phyloP scores from a whole-genome alignment of 805 yeast species.

The Limtongozyma cylindracea region DNA sequence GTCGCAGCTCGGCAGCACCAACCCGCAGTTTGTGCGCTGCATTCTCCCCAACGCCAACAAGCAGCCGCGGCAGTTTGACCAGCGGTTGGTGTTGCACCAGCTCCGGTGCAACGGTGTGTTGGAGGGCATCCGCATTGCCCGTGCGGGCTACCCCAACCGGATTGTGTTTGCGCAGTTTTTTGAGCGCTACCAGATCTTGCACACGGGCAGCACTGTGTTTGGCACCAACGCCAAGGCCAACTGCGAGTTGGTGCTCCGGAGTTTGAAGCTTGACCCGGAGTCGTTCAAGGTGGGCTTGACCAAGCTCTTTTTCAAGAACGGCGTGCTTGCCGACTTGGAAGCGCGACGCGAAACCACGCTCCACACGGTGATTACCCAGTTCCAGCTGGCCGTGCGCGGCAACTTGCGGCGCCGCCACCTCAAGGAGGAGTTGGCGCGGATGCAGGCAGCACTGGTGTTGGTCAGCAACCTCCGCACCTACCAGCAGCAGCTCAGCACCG shows the following conservation, averaged over 20 bases:
- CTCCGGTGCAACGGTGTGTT: slow-evolving; percentile 90
- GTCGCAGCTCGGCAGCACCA: slow-evolving; percentile 50
- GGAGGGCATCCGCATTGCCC: slow-evolving; percentile 91
- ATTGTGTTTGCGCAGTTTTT: slow-evolving; percentile 64
- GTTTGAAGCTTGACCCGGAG: slow-evolving; percentile 32
- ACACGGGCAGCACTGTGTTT: slow-evolving; percentile 17
- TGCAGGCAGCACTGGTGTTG: slow-evolving; percentile 48
- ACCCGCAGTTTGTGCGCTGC: slow-evolving; percentile 94
- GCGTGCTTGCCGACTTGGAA: slow-evolving; percentile 59
- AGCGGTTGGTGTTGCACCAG: slow-evolving; percentile 60
- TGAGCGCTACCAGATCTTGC: slow-evolving; percentile 45
- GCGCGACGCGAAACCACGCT: slow-evolving; percentile 45
- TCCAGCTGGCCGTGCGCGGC: slow-evolving; percentile 50
- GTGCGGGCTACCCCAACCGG: slow-evolving; percentile 93
- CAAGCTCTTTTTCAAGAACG: slow-evolving; percentile 52
- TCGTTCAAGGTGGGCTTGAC: slow-evolving; percentile 44
- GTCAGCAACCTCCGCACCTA: slow-evolving; percentile 32
- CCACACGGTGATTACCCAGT: slow-evolving; percentile 21
- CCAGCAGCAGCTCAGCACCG: slow-evolving; percentile 17
- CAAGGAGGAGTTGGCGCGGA: slow-evolving; percentile 21
- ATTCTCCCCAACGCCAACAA: slow-evolving; percentile 73
- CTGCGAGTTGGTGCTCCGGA: slow-evolving; percentile 39
- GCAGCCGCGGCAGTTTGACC: slow-evolving; percentile 46
- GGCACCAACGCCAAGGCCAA: slow-evolving; percentile 31
- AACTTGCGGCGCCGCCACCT: slow-evolving; percentile 23